phyloP scores from a whole-genome alignment of 2,329 filamentous ascomycete genomes.

The Ophiocordyceps camponoti-floridani region DNA sequence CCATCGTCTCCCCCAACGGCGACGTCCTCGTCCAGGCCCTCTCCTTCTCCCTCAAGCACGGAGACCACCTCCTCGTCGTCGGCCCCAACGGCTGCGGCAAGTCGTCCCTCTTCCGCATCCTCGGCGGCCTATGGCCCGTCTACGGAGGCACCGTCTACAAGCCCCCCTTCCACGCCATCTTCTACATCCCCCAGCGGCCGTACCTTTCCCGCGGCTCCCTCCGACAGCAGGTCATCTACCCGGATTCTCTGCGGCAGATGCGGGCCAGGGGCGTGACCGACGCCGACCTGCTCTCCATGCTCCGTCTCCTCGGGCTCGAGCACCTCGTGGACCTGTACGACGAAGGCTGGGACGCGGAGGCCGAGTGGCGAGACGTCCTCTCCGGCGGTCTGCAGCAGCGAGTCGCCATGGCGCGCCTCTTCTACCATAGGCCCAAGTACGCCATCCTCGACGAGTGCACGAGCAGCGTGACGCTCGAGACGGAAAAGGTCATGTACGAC shows the following conservation, averaged over 20 bases:
- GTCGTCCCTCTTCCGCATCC: conserved; percentile 85
- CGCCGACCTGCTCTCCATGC: conserved; percentile 56
- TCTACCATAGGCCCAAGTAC: conserved; percentile 84
- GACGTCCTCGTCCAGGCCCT: conserved; percentile 76
- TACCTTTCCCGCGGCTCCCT: conserved; percentile 83
- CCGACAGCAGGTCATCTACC: conserved; percentile 95
- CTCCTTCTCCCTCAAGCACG: conserved; percentile 70
- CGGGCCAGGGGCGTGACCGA: conserved; percentile 71
- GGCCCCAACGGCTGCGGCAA: conserved; percentile 97
- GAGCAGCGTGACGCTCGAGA: conserved; percentile 82
- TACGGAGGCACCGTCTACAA: conserved; percentile 90
- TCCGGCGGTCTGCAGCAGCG: conserved; percentile 88
- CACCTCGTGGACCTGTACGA: conserved; percentile 62
- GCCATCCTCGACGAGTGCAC: conserved; percentile 97
- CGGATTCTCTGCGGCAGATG: conserved; percentile 76
- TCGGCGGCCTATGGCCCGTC: conserved; percentile 92
- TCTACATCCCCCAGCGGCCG: conserved; percentile 92
- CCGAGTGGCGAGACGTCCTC: conserved; percentile 90
- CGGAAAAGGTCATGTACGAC: conserved; percentile 93
- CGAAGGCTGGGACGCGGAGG: conserved; percentile 77
- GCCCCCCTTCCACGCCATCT: conserved; percentile 81
- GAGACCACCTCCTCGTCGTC: conserved; percentile 84
- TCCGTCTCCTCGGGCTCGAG: conserved; percentile 67
- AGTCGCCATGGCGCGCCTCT: conserved; percentile 87
- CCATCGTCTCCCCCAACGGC: conserved; percentile 92